A percentile compares a stretch with the other conserved stretches of the same genome.
phyloP scores from a whole-genome alignment of 2,329 filamentous ascomycete genomes.

The Monosporascus sp. region DNA sequence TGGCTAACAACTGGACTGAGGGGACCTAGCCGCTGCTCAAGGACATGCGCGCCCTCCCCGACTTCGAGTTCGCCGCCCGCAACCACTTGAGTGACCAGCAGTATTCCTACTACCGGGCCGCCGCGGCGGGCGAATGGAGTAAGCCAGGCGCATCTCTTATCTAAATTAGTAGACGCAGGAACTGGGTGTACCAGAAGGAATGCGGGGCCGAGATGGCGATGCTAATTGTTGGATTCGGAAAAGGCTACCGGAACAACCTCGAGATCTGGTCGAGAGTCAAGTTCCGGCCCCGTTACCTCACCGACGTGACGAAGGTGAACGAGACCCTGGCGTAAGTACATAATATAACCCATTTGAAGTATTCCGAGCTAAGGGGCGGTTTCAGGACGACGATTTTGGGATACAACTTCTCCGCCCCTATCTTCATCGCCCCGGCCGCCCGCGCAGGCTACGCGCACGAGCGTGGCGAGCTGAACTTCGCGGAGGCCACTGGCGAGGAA shows the following conservation, averaged over 20 bases:
- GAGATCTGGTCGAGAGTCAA: slow-evolving; percentile 42
- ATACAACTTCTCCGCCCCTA: slow-evolving; percentile 40
- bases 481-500: slow-evolving; percentile 37
- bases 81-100: slow-evolving; percentile 34
- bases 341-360: background rate
- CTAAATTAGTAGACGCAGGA: no score
- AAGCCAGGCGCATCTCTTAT: background rate
- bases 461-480: slow-evolving; percentile 41
- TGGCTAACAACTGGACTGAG: slow-evolving; percentile 26
- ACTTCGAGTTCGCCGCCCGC: slow-evolving; percentile 45
- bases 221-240: no score
- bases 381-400: slow-evolving; percentile 37
- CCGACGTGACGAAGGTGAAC: background rate
- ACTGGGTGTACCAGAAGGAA: background rate
- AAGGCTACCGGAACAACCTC: slow-evolving; percentile 46
- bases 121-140: slow-evolving; percentile 43
- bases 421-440: slow-evolving; percentile 45
- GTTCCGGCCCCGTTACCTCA: background rate
- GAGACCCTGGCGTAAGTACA: slow-evolving; percentile 24
- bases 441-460: slow-evolving; percentile 38
- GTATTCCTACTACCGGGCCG: slow-evolving; percentile 46
- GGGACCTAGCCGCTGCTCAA: slow-evolving; percentile 33
- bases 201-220: background rate
- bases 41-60: slow-evolving; percentile 38
- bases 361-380: slow-evolving; percentile 21